Evolutionary conservation across 768 basidiomycete species (phyloP).

Genomic region (Chlorophyllum brunneum): DNA sequence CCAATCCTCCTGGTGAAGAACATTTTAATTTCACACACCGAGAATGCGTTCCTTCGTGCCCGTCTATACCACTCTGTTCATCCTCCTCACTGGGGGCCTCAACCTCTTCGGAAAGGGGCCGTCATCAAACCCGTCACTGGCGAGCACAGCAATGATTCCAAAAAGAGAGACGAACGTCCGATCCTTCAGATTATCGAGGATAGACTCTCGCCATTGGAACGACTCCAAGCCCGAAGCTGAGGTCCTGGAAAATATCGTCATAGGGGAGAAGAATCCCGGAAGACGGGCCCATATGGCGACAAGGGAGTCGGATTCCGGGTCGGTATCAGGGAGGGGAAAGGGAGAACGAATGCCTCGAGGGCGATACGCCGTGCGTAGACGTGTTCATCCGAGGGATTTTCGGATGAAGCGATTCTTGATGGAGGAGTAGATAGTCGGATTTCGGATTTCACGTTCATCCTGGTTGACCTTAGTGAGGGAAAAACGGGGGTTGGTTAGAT

Average conservation of each 20-base stretch:
- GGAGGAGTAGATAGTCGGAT: neutral
- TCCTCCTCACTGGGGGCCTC: neutral
- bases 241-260: neutral
- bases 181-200: neutral
- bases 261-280: neutral
- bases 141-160: slow-evolving; percentile 2
- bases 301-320: neutral
- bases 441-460: no score
- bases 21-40: neutral
- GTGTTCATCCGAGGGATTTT: slow-evolving; percentile 11
- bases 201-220: neutral
- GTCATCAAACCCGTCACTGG: neutral
- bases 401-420: slow-evolving; percentile 1
- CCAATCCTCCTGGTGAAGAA: neutral
- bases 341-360: neutral
- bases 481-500: neutral
- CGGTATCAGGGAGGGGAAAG: neutral
- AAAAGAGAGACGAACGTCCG: neutral
- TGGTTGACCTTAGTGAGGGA: neutral
- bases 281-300: neutral
- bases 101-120: neutral
- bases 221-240: neutral
- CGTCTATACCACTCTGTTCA: no score
- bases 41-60: no score
- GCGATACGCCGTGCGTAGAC: neutral